Conservation (phyloP, 305 asterid species). For the Andrographis paniculata region DNA sequence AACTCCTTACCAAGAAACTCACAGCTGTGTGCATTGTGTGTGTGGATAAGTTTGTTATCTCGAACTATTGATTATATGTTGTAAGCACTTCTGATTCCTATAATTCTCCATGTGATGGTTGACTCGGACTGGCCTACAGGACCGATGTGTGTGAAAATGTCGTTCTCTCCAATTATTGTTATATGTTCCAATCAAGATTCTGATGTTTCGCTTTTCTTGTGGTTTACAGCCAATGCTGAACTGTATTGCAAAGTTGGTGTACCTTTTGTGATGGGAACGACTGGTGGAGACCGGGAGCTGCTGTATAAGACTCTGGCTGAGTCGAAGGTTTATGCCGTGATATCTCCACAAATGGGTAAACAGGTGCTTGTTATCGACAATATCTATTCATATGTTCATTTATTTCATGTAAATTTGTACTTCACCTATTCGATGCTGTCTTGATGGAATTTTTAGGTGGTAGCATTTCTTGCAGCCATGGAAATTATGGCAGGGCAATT, state of each 20-base stretch:
- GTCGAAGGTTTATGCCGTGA: constrained; percentile 75
- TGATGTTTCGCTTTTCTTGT: constrained; percentile 11
- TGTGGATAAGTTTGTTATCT: not conserved
- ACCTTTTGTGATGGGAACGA: constrained; percentile 96
- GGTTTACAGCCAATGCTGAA: constrained; percentile 64
- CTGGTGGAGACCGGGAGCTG: constrained; percentile 94
- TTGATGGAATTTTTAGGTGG: constrained; percentile 47
- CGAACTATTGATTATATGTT: constrained; percentile 4
- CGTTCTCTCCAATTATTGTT: constrained; percentile 1
- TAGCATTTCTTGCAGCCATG: constrained; percentile 95
- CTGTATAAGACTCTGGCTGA: constrained; percentile 65
- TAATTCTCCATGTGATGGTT: not conserved
- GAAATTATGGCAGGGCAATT: constrained; percentile 82
- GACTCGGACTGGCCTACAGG: not conserved
- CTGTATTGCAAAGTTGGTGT: constrained; percentile 85
- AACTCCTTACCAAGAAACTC: not conserved
- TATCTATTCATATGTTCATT: not conserved
- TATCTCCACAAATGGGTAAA: constrained; percentile 99
- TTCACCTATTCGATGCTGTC: constrained; percentile 6
- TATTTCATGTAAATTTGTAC: constrained; percentile 1
- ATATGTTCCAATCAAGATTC: constrained; percentile 4
- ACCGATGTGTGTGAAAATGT: constrained; percentile 1
- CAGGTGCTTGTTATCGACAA: constrained; percentile 45
- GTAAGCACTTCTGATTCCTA: not conserved
- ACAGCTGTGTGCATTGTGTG: not conserved